These are phyloP conservation scores for Solanum gandarillasii DNA, from an alignment of 257 asterid species.

Conservation along the genomic window DNA sequence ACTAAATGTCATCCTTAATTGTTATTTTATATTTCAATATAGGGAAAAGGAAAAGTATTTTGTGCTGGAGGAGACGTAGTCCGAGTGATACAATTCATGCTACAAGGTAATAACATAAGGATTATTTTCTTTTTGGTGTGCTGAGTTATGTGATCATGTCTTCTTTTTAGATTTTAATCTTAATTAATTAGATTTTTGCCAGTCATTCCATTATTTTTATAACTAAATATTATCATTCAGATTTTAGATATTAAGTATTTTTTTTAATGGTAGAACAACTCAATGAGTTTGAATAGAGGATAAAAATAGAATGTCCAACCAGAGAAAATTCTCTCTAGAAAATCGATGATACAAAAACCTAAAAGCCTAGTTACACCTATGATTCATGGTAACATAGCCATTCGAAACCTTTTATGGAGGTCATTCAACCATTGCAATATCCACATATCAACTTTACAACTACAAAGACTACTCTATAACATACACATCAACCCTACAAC, in stretches of 20 bases:
- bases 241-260: neutral
- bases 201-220: too few species aligned
- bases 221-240: neutral
- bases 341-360: neutral
- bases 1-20: neutral
- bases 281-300: neutral
- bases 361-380: neutral
- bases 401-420: neutral
- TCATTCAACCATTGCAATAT: neutral
- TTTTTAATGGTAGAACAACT: neutral
- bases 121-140: too few species aligned
- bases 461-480: neutral
- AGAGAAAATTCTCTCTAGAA: neutral
- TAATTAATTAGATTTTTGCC: too few species aligned
- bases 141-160: neutral
- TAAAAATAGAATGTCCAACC: neutral
- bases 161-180: neutral
- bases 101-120: neutral
- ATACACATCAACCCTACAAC: neutral
- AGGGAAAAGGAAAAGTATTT: conserved; percentile 13
- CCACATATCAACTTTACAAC: neutral
- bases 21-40: neutral
- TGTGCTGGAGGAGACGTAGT: conserved; percentile 12
- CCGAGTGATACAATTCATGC: neutral
- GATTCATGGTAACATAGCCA: neutral